Evolutionary conservation across 306 rosid species (phyloP).

Genomic region (Delonix regia): DNA sequence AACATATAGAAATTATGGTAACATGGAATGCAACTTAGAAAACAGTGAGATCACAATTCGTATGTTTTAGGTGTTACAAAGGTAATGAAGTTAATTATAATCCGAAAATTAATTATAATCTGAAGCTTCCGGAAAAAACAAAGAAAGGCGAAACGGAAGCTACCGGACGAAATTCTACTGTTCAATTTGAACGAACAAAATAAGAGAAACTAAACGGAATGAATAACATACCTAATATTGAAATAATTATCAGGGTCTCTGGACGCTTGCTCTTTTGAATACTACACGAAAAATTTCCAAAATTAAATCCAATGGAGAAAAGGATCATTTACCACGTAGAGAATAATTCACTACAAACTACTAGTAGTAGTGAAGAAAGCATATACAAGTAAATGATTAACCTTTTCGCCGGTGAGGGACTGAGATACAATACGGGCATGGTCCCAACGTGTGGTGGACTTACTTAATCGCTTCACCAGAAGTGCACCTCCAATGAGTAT

Average conservation of each 20-base stretch:
- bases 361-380: background rate
- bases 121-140: background rate
- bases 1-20: background rate
- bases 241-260: constrained; percentile 93
- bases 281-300: constrained; percentile 40
- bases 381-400: background rate
- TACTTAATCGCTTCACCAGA: constrained; percentile 83
- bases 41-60: background rate
- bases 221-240: constrained; percentile 67
- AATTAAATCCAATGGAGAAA: background rate
- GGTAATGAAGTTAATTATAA: background rate
- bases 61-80: background rate
- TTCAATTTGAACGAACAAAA: background rate
- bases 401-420: constrained; percentile 91
- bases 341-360: background rate
- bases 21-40: constrained; percentile 5
- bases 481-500: constrained; percentile 86
- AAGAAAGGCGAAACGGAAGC: background rate
- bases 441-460: constrained; percentile 99
- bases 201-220: background rate
- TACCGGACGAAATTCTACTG: background rate
- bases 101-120: background rate
- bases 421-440: constrained; percentile 80
- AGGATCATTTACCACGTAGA: background rate
- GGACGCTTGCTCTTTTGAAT: constrained; percentile 89